phyloP scores from a whole-genome alignment of 352 stramenopile species.

The Phytophthora multivora region DNA sequence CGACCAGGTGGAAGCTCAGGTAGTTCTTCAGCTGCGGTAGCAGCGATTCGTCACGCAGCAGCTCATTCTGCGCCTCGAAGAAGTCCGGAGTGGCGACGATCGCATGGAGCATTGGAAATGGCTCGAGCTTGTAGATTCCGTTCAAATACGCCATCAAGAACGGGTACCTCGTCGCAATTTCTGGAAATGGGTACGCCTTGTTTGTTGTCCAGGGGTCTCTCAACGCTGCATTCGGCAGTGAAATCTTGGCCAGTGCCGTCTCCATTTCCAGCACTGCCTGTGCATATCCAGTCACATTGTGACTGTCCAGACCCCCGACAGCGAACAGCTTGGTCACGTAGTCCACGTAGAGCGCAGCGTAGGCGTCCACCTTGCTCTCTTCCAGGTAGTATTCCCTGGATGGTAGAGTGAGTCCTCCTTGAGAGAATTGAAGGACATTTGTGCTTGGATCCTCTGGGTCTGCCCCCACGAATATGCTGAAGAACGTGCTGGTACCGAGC shows the following conservation, averaged over 20 bases:
- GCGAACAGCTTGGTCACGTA: slow-evolving; percentile 57
- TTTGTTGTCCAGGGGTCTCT: slow-evolving; percentile 87
- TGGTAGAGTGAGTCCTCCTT: slow-evolving; percentile 68
- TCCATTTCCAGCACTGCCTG: slow-evolving; percentile 71
- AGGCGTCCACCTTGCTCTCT: slow-evolving; percentile 41
- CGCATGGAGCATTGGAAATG: slow-evolving; percentile 40
- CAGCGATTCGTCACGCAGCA: slow-evolving; percentile 41
- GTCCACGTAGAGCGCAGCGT: slow-evolving; percentile 46
- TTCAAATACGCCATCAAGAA: slow-evolving; percentile 56
- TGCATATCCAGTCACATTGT: slow-evolving; percentile 46
- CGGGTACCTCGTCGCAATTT: slow-evolving; percentile 58
- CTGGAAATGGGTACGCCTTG: slow-evolving; percentile 79
- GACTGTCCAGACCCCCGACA: slow-evolving; percentile 39
- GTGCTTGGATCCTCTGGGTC: slow-evolving; percentile 49
- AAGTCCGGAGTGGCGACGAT: slow-evolving; percentile 58
- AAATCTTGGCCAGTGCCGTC: slow-evolving; percentile 77
- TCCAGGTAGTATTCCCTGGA: slow-evolving; percentile 71
- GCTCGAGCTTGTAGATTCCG: slow-evolving; percentile 49
- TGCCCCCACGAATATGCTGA: slow-evolving; percentile 46
- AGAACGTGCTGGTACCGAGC: slow-evolving; percentile 56
- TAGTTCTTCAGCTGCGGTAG: slow-evolving; percentile 59
- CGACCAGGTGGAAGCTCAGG: slow-evolving; percentile 65
- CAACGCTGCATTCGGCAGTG: slow-evolving; percentile 86
- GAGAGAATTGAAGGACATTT: slow-evolving; percentile 53
- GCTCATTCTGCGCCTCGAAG: slow-evolving; percentile 53